Percentiles rank a stretch among this genome's conserved stretches.
These are phyloP conservation scores for Gossypioides kirkii DNA, from an alignment of 345 rosid species.

Conservation along the genomic window DNA sequence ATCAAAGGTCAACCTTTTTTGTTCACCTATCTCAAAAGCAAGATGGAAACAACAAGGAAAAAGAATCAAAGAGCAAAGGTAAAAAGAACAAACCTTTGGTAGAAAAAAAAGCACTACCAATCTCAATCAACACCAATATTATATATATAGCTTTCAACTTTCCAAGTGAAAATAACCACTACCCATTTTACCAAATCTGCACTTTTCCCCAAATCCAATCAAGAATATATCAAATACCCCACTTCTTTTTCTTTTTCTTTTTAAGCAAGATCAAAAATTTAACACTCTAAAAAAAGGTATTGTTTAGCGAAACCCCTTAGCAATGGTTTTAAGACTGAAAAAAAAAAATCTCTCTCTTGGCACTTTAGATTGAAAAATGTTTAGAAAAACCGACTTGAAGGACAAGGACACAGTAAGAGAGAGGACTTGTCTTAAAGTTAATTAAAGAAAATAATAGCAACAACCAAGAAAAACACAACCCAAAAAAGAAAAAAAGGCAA, in stretches of 20 bases:
- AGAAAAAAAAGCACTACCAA: conserved; percentile 1
- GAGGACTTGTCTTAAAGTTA: not conserved
- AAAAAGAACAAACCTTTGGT: conserved; percentile 5
- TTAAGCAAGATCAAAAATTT: not conserved
- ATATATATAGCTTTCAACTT: conserved; percentile 2
- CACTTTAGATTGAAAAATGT: not conserved
- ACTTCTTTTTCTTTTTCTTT: too few relatives aligned
- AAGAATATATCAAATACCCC: not conserved
- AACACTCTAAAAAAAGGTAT: not conserved
- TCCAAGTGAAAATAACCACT: conserved; percentile 2
- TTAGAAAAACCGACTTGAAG: not conserved
- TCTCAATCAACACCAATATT: conserved; percentile 11
- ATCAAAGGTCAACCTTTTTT: not conserved
- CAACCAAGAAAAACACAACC: not conserved
- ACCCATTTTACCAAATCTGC: not conserved
- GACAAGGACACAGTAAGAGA: not conserved
- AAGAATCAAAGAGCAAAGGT: not conserved
- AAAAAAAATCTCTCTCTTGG: not conserved
- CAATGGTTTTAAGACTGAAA: not conserved
- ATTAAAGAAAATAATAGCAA: not conserved
- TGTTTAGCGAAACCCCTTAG: not conserved
- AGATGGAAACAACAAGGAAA: not conserved
- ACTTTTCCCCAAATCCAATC: not conserved
- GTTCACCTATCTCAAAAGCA: not conserved
- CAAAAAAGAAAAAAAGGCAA: not conserved